Evolutionary conservation across 768 basidiomycete genomes (phyloP), one percentile per base, ranked within the genome.

Genomic region (Suillus subaureus): DNA sequence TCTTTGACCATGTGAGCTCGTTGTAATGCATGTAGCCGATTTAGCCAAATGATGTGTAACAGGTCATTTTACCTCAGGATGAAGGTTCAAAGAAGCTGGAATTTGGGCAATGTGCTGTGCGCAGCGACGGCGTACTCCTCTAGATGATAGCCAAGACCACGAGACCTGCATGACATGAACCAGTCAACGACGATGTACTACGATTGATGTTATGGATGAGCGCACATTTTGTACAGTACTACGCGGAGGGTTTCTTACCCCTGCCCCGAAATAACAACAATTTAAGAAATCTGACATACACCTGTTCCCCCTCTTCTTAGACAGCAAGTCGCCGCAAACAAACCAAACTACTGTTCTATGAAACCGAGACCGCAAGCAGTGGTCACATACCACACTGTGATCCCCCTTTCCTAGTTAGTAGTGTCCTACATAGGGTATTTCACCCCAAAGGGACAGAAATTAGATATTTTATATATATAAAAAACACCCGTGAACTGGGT

Each of bases 21-120:
- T 55, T 8, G 28, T 70, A 6, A 16, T 67, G 45, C 63, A 15
- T 58, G 7, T 33, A 1, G 11, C 4, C 8, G 18, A 35, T n/a
- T 1, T 26, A 16, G 7, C 49, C 40, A n/a, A 11, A 57, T 63
- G 12, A 11, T 18, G n/a, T 18, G 28, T 16, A 43, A 15, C 58
- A 91, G 89, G 87, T 91, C 74, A 91, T 92, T 68, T 72, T 88
- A 16, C 90, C 90, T 1, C 85, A 83, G 57, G 83, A 83, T 18
- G 84, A 89, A 26, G 89, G 90, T 6, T 77, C 91, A 60, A 79
- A 77, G 62, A 89, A 85, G 75, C 79, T 77, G 35, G 74, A 86
- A 72, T 87, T 85, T 69, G 88, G 89, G 0, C 87, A 90, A 66
- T 89, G 87, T 67, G 45, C 45, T 47, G 45, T 23, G 45, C 45